Base-by-base conservation (phyloP, 768 basidiomycete species). In the Pleurotus ostreatus region DNA sequence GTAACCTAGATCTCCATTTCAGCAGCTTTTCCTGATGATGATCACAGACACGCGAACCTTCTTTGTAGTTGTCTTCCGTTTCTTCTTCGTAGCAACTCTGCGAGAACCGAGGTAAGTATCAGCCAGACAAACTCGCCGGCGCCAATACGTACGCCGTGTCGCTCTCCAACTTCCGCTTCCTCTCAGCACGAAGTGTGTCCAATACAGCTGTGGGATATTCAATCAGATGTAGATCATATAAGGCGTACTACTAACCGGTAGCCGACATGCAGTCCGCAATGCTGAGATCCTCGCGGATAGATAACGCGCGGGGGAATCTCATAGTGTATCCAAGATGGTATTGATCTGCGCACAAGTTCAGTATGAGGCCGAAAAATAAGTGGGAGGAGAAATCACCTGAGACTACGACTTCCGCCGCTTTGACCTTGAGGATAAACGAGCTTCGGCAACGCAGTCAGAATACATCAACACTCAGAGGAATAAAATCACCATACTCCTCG, bases 371-470 rank as follows among this genome's bases (percentile, higher is more conserved):
- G 6, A 57, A 57, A 47, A 40, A 23, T 25, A n/a, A 16, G 23
- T 8, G 18, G 26, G 38, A 30, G 37, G 16, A 26, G n/a, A 44
- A 34, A 60, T 60, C 57, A 88, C 93, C 88, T 44, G 91, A 80
- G 8, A 78, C 72, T 2, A 85, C 85, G 52, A 98, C 92, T 67
- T 98, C 94, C 0, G 95, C 91, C 0, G 92, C 96, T 70, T 98
- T 98, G 55, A 98, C 83, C 63, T 89, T 89, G 61, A 98, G 58
- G 37, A 98, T 88, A 69, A 99, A 98, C 0, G 96, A 97, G 62
- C 95, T 97, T 20, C 20, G 20, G 20, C 20, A 20, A 20, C 2
- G 20, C 20, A 2, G 20, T 20, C 20, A 20, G 20, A 20, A 20
- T 20, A 20, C 20, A 20, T 20, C 20, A 20, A 20, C 20, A 20